Evolutionary conservation across 208 protist species (phyloP).

Genomic region (Entamoeba nuttalli): DNA sequence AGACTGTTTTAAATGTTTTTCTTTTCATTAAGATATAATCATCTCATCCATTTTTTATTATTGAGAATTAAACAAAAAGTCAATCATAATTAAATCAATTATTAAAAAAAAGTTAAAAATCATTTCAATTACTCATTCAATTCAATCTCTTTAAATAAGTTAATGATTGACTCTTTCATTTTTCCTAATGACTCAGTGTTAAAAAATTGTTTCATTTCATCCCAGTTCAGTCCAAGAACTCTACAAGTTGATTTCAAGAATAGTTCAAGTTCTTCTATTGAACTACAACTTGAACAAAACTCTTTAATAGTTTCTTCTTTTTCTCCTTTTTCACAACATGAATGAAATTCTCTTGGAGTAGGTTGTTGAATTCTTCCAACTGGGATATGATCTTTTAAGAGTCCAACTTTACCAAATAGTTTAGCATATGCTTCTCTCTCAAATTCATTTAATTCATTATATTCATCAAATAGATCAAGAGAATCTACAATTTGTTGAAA

Average conservation of each 20-base stretch:
- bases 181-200: not conserved
- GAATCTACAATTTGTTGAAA: not conserved
- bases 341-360: not conserved
- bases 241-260: not conserved
- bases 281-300: not conserved
- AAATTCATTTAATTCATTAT: not conserved
- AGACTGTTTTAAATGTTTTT: not conserved
- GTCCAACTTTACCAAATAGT: not conserved
- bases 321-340: not conserved
- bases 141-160: not conserved
- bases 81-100: too few species aligned
- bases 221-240: not conserved
- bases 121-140: too few species aligned
- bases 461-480: not conserved
- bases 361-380: not conserved
- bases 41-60: too few species aligned
- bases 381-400: not conserved
- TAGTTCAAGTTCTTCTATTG: not conserved
- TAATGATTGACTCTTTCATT: not conserved
- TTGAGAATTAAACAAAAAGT: too few species aligned
- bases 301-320: not conserved
- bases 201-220: not conserved
- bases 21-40: too few species aligned
- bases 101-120: too few species aligned
- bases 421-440: not conserved